phyloP scores from a whole-genome alignment of 2,329 filamentous ascomycete species.

The Penicillium sp. region DNA sequence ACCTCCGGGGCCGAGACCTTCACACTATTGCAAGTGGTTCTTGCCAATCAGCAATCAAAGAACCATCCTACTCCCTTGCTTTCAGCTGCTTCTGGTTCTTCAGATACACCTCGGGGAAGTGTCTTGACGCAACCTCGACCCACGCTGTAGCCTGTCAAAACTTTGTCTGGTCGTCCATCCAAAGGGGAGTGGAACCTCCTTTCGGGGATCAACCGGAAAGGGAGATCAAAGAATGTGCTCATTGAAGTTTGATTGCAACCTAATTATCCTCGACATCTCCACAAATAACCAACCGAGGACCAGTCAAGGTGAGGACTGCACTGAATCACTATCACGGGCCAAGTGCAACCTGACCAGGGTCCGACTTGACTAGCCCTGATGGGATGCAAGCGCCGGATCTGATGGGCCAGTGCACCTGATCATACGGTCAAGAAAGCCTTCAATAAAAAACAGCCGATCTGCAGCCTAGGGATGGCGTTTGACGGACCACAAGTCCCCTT shows the following conservation, averaged over 20 bases:
- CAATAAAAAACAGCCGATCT: slow-evolving; percentile 9
- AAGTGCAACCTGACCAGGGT: background rate
- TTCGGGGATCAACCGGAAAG: slow-evolving; percentile 8
- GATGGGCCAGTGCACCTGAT: slow-evolving; percentile 8
- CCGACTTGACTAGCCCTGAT: background rate
- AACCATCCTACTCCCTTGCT: slow-evolving; percentile 10
- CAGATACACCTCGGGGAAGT: slow-evolving; percentile 2
- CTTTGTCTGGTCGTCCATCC: background rate
- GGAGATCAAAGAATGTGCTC: slow-evolving; percentile 3
- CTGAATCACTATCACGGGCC: background rate
- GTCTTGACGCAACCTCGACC: background rate
- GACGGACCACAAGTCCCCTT: background rate
- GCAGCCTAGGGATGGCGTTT: slow-evolving; percentile 9
- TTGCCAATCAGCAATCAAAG: slow-evolving; percentile 18
- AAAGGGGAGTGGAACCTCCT: background rate
- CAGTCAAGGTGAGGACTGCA: background rate
- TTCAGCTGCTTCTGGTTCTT: slow-evolving; percentile 10
- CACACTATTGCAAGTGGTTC: slow-evolving; percentile 5
- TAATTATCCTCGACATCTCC: slow-evolving; percentile 5
- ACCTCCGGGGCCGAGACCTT: slow-evolving; percentile 6
- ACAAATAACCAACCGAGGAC: slow-evolving; percentile 1
- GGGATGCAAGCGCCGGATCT: slow-evolving; percentile 4
- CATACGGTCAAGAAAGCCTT: slow-evolving; percentile 3
- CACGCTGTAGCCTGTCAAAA: slow-evolving; percentile 12
- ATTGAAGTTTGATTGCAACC: slow-evolving; percentile 15